Evolutionary conservation across 176 grass and related monocot species (phyloP).

Genomic region (Poa pratensis): DNA sequence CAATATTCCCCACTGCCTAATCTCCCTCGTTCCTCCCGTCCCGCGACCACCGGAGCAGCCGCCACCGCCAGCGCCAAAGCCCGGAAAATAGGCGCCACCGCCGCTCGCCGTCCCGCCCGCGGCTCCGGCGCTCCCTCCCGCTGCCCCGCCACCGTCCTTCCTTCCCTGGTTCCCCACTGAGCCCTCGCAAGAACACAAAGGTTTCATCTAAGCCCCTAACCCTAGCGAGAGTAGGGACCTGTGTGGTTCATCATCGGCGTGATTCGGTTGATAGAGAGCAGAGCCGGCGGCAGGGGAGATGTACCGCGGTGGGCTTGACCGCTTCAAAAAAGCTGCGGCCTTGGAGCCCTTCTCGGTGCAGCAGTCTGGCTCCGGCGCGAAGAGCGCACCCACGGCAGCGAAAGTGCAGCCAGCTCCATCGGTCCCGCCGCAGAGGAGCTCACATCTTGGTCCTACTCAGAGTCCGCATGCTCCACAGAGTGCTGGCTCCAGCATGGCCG

Average conservation of each 20-base stretch:
- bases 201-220: background rate
- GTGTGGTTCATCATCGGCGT: background rate
- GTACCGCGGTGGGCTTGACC: conserved; percentile 87
- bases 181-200: background rate
- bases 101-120: background rate
- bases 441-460: conserved; percentile 8
- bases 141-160: background rate
- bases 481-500: conserved; percentile 17
- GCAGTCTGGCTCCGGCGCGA: conserved; percentile 40
- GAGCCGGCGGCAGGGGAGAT: conserved; percentile 39
- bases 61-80: background rate
- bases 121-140: background rate
- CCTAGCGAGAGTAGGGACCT: background rate
- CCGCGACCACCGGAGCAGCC: conserved; percentile 7
- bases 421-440: conserved; percentile 43
- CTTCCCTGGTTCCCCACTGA: background rate
- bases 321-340: conserved; percentile 91
- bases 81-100: background rate
- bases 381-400: conserved; percentile 24
- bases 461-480: conserved; percentile 41
- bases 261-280: background rate
- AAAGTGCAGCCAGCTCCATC: conserved; percentile 16
- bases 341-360: conserved; percentile 78
- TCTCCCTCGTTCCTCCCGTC: background rate
- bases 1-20: conserved; percentile 11